phyloP scores from a whole-genome alignment of 805 yeast species.

The Teunomyces atbi region DNA sequence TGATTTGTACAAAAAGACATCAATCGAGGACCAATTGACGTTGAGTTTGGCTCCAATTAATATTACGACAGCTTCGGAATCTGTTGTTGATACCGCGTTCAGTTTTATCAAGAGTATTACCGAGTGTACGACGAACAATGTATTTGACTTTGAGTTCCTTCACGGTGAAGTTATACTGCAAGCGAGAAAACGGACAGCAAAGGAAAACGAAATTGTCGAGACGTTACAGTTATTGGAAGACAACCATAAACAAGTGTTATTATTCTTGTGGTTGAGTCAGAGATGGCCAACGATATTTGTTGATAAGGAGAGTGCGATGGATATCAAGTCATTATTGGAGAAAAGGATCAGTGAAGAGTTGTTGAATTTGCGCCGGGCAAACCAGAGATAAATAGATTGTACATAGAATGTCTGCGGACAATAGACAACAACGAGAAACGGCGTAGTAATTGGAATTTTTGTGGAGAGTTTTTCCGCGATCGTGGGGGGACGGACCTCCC shows the following conservation, averaged over 20 bases:
- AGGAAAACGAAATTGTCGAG: slow-evolving; percentile 19
- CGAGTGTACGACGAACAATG: slow-evolving; percentile 48
- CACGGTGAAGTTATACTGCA: slow-evolving; percentile 22
- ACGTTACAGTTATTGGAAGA: slow-evolving; percentile 49
- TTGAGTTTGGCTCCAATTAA: slow-evolving; percentile 64
- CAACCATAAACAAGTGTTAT: slow-evolving; percentile 62
- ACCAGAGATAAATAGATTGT: slow-evolving; percentile 9
- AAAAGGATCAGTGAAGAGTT: slow-evolving; percentile 53
- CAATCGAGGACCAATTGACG: slow-evolving; percentile 56
- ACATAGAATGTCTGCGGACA: slow-evolving; percentile 2
- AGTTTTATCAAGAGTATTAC: slow-evolving; percentile 55
- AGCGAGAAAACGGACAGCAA: slow-evolving; percentile 17
- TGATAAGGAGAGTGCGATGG: slow-evolving; percentile 71
- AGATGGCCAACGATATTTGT: slow-evolving; percentile 80
- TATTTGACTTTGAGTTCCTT: slow-evolving; percentile 49
- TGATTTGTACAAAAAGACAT: slow-evolving; percentile 20
- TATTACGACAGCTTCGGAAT: slow-evolving; percentile 27
- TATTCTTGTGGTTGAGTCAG: slow-evolving; percentile 83
- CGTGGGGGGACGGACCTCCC: too few species aligned
- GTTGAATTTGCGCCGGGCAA: slow-evolving; percentile 22
- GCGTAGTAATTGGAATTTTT: background rate
- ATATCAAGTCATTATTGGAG: slow-evolving; percentile 69
- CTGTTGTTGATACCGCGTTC: slow-evolving; percentile 44
- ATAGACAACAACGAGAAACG: background rate
- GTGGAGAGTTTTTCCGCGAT: too few species aligned